These are phyloP conservation scores for Cordyceps fumosorosea DNA, from an alignment of 2,329 filamentous ascomycete genomes.

Conservation along the genomic window DNA sequence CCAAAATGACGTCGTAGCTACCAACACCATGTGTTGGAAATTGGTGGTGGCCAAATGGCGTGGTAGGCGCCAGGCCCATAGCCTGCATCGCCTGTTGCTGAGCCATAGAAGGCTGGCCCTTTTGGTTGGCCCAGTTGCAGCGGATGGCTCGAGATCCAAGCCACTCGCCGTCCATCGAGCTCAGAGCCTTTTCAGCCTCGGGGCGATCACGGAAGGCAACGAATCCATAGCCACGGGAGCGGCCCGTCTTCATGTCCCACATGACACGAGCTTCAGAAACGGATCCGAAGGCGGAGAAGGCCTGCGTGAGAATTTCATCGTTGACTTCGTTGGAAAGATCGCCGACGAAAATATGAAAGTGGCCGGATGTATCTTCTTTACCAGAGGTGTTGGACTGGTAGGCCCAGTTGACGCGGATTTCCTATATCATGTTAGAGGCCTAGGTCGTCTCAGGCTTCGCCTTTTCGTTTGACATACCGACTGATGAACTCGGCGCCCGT, in stretches of 20 bases:
- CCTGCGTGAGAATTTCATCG: conserved; percentile 86
- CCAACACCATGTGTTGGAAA: conserved; percentile 95
- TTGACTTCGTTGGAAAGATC: conserved; percentile 98
- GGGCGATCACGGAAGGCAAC: conserved; percentile 91
- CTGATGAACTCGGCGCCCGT: conserved; percentile 91
- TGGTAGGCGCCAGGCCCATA: conserved; percentile 97
- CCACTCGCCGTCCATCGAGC: conserved; percentile 99
- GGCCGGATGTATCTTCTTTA: conserved; percentile 96
- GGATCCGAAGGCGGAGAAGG: conserved; percentile 90
- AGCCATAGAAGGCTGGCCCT: conserved; percentile 97
- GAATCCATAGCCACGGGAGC: conserved; percentile 95
- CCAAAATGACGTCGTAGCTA: conserved; percentile 94
- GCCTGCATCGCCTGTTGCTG: conserved; percentile 96
- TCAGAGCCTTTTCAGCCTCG: conserved; percentile 93
- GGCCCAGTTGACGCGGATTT: conserved; percentile 99
- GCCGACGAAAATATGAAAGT: conserved; percentile 98
- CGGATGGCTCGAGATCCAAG: conserved; percentile 95
- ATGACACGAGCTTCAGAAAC: conserved; percentile 98
- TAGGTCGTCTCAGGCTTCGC: not conserved
- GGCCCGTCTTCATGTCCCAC: conserved; percentile 99
- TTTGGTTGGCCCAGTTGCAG: conserved; percentile 99
- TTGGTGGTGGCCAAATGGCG: conserved; percentile 92
- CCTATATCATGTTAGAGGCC: conserved; percentile 45
- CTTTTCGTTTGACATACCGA: conserved; percentile 53
- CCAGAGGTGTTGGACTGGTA: conserved; percentile 91